A percentile compares a stretch with the other conserved stretches of the same genome.
Conservation (phyloP, 2,329 filamentous ascomycete genomes). For the Penicillium frequentans region DNA sequence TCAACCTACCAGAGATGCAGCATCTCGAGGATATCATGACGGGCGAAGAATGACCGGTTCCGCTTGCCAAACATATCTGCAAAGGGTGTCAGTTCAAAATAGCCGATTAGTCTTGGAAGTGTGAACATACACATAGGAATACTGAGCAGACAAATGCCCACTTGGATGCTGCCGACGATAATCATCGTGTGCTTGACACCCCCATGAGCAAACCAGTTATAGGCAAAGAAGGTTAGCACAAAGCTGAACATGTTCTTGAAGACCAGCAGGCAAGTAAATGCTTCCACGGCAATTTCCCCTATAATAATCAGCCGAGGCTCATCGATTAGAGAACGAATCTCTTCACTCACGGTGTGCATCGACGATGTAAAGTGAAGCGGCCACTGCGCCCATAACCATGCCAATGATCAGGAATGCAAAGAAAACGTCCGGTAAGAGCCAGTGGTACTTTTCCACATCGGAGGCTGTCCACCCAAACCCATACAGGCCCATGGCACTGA, state of each 20-base stretch:
- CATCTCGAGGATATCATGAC: constrained; percentile 67
- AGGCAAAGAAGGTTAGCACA: constrained; percentile 78
- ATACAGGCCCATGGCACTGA: constrained; percentile 76
- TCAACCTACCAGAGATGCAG: constrained; percentile 28
- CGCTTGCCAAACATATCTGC: constrained; percentile 76
- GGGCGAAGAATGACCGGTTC: constrained; percentile 71
- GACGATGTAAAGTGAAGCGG: constrained; percentile 82
- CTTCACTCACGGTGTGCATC: constrained; percentile 78
- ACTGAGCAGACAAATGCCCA: constrained; percentile 71
- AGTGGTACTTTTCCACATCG: constrained; percentile 63
- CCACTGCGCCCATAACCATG: constrained; percentile 89
- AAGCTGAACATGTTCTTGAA: constrained; percentile 97
- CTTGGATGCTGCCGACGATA: constrained; percentile 72
- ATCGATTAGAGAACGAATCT: too few species aligned
- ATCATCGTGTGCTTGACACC: constrained; percentile 65
- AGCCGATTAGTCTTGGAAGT: not conserved
- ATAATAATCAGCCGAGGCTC: constrained; percentile 8
- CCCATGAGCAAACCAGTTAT: constrained; percentile 70
- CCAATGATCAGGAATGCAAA: constrained; percentile 81
- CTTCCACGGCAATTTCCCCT: constrained; percentile 81
- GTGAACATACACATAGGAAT: constrained; percentile 73
- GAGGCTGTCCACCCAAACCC: constrained; percentile 76
- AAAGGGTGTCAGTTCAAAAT: not conserved
- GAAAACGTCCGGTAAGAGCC: constrained; percentile 74
- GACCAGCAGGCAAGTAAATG: constrained; percentile 83